phyloP scores from a whole-genome alignment of 176 grass and related monocot genomes.

The Musa troglodytarum region DNA sequence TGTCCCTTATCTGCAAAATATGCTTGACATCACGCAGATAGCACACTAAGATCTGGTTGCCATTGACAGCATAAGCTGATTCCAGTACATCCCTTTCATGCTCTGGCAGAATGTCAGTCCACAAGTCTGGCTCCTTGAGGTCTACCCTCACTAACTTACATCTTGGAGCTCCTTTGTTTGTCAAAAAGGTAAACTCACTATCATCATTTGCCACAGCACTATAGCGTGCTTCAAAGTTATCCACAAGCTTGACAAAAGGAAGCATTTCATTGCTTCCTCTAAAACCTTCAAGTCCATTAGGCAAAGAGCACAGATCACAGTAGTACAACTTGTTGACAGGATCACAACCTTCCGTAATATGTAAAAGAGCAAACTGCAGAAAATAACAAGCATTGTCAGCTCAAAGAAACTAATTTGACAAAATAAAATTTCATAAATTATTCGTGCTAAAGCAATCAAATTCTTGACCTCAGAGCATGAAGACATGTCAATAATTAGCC shows the following conservation, averaged over 20 bases:
- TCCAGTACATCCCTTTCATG: constrained; percentile 79
- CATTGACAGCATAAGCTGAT: constrained; percentile 48
- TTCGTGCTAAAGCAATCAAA: not conserved
- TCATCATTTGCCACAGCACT: constrained; percentile 63
- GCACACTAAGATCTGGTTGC: constrained; percentile 62
- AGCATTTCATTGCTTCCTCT: constrained; percentile 47
- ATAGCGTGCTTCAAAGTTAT: constrained; percentile 82
- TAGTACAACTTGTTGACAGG: constrained; percentile 91
- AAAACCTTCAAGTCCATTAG: constrained; percentile 52
- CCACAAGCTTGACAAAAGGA: constrained; percentile 85
- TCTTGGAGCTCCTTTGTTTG: constrained; percentile 76
- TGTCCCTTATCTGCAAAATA: constrained; percentile 72
- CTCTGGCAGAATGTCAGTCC: constrained; percentile 63
- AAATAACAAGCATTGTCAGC: not conserved
- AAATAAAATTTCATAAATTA: not conserved
- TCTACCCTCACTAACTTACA: constrained; percentile 73
- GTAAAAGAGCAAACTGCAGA: constrained; percentile 59
- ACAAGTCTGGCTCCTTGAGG: constrained; percentile 48
- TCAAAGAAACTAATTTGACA: not conserved
- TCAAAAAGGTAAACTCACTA: constrained; percentile 69
- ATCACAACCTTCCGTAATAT: constrained; percentile 58
- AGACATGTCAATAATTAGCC: not conserved
- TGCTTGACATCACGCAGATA: constrained; percentile 94
- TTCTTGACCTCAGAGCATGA: not conserved
- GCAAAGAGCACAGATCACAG: constrained; percentile 53